Percentiles rank a stretch among this genome's conserved stretches.
Conservation (phyloP, 306 rosid species). For the Trifolium dubium region DNA sequence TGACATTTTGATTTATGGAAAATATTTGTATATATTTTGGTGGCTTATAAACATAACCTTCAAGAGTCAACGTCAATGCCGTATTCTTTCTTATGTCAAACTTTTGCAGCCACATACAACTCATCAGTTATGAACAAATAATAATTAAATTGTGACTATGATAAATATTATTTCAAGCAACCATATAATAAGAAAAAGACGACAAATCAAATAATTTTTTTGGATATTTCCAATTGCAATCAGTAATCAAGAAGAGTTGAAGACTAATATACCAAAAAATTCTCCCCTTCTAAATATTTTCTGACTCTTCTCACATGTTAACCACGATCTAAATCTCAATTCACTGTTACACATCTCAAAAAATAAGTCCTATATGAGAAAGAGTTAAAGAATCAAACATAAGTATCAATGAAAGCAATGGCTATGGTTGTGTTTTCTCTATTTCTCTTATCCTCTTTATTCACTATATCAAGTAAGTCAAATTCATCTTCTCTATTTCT, state of each 20-base stretch:
- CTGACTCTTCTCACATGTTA: constrained; percentile 7
- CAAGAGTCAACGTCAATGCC: not conserved
- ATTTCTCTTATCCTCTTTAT: constrained; percentile 46
- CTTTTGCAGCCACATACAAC: not conserved
- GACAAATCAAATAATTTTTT: not conserved
- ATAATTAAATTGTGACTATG: not conserved
- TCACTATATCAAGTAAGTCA: constrained; percentile 50
- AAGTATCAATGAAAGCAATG: constrained; percentile 21
- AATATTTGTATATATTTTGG: not conserved
- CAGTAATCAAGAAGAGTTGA: not conserved
- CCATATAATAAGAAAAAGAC: not conserved
- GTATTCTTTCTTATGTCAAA: not conserved
- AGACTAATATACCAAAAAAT: not conserved
- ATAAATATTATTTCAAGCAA: not conserved
- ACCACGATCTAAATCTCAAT: constrained; percentile 15
- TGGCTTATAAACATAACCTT: not conserved
- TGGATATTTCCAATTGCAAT: constrained; percentile 2
- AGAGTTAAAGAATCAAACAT: not conserved
- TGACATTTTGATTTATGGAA: no score
- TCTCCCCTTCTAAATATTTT: no score
- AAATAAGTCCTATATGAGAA: not conserved
- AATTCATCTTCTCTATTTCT: not conserved
- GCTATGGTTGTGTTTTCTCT: constrained; percentile 37
- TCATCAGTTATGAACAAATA: not conserved
- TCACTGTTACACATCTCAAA: not conserved